Evolutionary conservation across 441 rosid genomes (phyloP), one percentile per base, ranked within the genome.

Genomic region (Corymbia calophylla): DNA sequence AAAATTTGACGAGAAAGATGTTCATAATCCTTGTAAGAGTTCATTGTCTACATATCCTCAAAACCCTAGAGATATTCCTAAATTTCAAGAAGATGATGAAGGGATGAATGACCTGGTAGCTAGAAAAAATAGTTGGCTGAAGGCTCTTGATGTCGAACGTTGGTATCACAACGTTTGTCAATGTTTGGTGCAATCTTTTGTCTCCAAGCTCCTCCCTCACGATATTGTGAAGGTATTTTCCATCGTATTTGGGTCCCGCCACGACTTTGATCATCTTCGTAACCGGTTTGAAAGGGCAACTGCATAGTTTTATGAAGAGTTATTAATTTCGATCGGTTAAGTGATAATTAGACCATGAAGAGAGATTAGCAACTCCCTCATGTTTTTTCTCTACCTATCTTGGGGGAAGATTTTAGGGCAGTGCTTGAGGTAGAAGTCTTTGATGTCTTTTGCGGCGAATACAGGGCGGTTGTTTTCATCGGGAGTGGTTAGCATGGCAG

Each of bases 121-220:
- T 92, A 90, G 99, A 96, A 90, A 97, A 96, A 91, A 96, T 86
- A 14, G 93, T 93, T n/a, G 99, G 98, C 90, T 95, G 98, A 54
- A 95, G 95, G 88, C 90, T 92, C 95, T 93, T 94, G 91, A 95
- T 94, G 92, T 97, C 99, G 88, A 95, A 96, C 87, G 98, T 92
- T 32, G 98, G 99, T 89, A 96, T 96, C 15, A 95, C 97, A 54
- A 97, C 91, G 90, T 93, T 95, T 39, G 99, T 97, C 77, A 96
- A 60, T 27, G 96, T 93, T 87, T 97, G 91, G 77, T 92, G 90
- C 93, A 97, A 93, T 91, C 66, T 96, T 19, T 66, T 92, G 53
- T 94, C 94, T 88, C 93, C 93, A 54, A 96, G 89, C 12, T 62
- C 53, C 73, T 90, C 92, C 87, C 85, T 90, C 66, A 93, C 51